A percentile compares a stretch with the other conserved stretches of the same genome.
Evolutionary conservation across 1,284 basidiomycete species (phyloP).

Genomic region (Leucoagaricus sp.): DNA sequence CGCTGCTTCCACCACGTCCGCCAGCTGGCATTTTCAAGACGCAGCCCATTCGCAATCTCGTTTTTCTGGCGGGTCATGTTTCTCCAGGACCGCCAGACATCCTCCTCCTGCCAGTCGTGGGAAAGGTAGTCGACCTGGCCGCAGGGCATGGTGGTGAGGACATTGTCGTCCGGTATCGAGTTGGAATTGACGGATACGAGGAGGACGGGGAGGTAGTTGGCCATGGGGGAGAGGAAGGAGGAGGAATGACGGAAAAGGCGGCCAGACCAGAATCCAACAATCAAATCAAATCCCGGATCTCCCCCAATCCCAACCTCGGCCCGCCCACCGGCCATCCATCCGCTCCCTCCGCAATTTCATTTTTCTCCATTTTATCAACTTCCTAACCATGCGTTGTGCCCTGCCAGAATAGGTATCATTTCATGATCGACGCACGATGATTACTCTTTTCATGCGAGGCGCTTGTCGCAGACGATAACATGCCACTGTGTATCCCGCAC

Average conservation of each 20-base stretch:
- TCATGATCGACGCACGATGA: too few species aligned
- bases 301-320: conserved; percentile 15
- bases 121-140: conserved; percentile 86
- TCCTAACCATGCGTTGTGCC: too few species aligned
- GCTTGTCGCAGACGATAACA: too few species aligned
- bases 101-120: conserved; percentile 97
- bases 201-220: conserved; percentile 69
- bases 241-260: conserved; percentile 15
- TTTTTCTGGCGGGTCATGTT: conserved; percentile 99
- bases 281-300: conserved; percentile 17
- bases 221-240: conserved; percentile 41
- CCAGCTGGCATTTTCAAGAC: conserved; percentile 98
- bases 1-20: conserved; percentile 99
- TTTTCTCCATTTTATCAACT: background rate
- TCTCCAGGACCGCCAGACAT: conserved; percentile 98
- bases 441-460: too few species aligned
- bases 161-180: conserved; percentile 65
- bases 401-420: too few species aligned
- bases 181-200: conserved; percentile 63
- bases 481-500: too few species aligned
- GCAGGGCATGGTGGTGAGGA: conserved; percentile 61
- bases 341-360: conserved; percentile 9
- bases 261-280: conserved; percentile 12
- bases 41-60: conserved; percentile 93
- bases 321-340: conserved; percentile 9